Base-by-base conservation (phyloP, 768 basidiomycete genomes). In the Dioszegia crocea region DNA sequence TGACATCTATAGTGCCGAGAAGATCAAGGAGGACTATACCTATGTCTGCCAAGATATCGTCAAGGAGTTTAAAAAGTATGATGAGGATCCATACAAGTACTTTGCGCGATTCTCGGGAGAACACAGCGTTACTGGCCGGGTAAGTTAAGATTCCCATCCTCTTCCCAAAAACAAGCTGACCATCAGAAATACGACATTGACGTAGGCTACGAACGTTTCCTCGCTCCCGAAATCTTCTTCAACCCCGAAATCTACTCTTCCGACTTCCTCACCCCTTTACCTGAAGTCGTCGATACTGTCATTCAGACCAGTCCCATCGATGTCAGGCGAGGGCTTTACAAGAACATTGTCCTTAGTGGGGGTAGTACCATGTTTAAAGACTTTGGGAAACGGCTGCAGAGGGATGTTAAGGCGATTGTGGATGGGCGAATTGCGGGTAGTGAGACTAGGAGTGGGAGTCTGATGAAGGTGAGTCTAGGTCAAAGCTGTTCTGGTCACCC, bases 311-410 rank as follows among this genome's bases (percentile, higher is more conserved):
- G 91, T 5, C 94, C 96, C 23, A 99, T 98, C 60, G 94, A 99
- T 75, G 93, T 96, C 48, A 85, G 96, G 66, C 85, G 96, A 62
- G 96, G 96, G 3, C 78, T 99, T 49, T 99, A 99, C 81, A 94
- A 93, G 90, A 99, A 98, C 78, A 98, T 98, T 56, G 96, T 99
- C 6, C 79, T 98, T 1, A 92, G 89, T 0, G 96, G 96, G 57
- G 96, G 96, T 21, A 94, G 91, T 10, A 98, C 96, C 48, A 98
- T 97, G 94, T 98, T 98, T 82, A 90, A 94, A 67, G 87, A 97
- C 80, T 98, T 99, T 73, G 91, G 91, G n/a, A 86, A 91, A 75
- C 86, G 96, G 44, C 83, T 99, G 63, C 93, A 98, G 80, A 85
- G 93, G 41, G 94, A 99, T 72, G 79, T 99, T 43, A 96, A 91